Conservation (phyloP, 306 rosid genomes). For the Prunus kanzakura region DNA sequence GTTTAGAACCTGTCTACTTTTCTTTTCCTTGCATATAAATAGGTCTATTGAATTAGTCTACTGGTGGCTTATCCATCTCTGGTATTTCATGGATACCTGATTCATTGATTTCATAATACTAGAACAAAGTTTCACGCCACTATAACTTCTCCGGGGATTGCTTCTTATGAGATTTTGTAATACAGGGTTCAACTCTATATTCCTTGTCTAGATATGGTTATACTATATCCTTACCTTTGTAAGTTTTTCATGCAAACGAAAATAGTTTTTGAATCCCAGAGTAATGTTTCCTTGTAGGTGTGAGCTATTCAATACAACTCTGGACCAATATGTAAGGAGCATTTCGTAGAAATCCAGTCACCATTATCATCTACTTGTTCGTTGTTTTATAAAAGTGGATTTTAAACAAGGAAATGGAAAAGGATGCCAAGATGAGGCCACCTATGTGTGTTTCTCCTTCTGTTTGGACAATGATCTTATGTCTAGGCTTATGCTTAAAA, state of each 20-base stretch:
- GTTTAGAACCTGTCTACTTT: background rate
- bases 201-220: background rate
- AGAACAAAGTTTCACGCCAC: background rate
- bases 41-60: background rate
- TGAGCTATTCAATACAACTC: slow-evolving; percentile 82
- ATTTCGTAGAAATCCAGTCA: slow-evolving; percentile 45
- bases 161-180: background rate
- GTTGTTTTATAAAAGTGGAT: background rate
- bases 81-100: background rate
- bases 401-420: background rate
- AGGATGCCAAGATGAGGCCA: background rate
- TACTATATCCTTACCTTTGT: background rate
- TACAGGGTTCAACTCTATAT: background rate
- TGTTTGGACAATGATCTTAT: background rate
- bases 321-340: slow-evolving; percentile 88
- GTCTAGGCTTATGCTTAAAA: background rate
- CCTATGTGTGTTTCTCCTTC: background rate
- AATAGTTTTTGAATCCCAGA: background rate
- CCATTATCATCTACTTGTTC: background rate
- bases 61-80: background rate
- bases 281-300: slow-evolving; percentile 46
- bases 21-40: background rate
- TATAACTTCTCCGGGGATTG: background rate
- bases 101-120: background rate
- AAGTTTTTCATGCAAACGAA: background rate